Percentiles rank a stretch among this genome's conserved stretches.
Conservation (phyloP, 2,329 filamentous ascomycete species). For the Botrytis aclada region DNA sequence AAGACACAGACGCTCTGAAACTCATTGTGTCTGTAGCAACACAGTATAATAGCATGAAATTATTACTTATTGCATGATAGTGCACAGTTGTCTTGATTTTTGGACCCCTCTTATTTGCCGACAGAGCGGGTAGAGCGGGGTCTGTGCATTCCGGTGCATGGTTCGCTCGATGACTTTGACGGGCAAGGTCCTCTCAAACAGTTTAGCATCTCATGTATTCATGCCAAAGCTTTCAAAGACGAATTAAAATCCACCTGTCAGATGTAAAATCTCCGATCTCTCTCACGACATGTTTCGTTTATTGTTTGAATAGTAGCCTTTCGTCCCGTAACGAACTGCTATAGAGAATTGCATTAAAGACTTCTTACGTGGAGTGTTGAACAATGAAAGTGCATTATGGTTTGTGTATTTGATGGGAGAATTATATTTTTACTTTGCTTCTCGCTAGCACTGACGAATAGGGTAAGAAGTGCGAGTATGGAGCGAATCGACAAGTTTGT, state of each 20-base stretch:
- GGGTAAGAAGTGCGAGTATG: background rate
- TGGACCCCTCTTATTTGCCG: conserved; percentile 1
- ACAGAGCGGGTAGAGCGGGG: background rate
- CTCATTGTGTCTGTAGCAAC: background rate
- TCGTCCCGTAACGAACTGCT: background rate
- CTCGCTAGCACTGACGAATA: background rate
- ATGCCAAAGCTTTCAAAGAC: background rate
- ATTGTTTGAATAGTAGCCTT: conserved; percentile 2
- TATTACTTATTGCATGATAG: conserved; percentile 16
- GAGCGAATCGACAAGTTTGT: background rate
- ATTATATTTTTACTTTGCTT: background rate
- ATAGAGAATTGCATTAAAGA: background rate
- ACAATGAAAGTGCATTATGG: background rate
- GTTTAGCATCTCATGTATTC: background rate
- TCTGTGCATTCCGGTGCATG: conserved; percentile 9
- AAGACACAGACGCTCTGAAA: background rate
- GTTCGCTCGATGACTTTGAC: background rate
- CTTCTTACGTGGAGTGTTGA: background rate
- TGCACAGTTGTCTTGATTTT: background rate
- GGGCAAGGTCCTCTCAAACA: conserved; percentile 16
- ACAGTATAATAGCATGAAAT: conserved; percentile 3
- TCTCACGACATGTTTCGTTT: conserved; percentile 3
- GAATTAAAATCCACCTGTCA: background rate
- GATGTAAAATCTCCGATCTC: background rate
- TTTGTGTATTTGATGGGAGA: background rate